These are phyloP conservation scores for Uncinocarpus reesii DNA, from an alignment of 2,329 filamentous ascomycete species.

Conservation along the genomic window DNA sequence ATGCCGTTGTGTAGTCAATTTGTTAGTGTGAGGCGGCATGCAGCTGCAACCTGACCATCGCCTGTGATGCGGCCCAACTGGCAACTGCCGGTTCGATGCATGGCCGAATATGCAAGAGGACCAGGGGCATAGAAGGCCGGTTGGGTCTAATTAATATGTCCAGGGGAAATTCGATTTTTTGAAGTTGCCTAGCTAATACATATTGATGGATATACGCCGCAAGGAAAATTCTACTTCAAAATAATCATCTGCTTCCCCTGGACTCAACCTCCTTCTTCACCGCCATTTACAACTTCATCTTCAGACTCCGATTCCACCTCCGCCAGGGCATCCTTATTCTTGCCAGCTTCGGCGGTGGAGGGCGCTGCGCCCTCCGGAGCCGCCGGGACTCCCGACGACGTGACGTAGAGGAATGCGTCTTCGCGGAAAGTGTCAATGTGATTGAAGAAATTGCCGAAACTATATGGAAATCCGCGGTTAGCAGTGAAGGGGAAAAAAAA, in stretches of 20 bases:
- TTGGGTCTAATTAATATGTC: no score
- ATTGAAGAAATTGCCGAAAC: slow-evolving; percentile 68
- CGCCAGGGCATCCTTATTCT: slow-evolving; percentile 26
- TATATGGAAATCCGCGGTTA: slow-evolving; percentile 26
- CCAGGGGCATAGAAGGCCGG: no score
- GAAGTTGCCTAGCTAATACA: no score
- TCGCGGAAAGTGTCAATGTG: slow-evolving; percentile 65
- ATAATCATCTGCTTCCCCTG: neutral
- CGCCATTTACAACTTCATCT: slow-evolving; percentile 17
- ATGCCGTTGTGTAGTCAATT: no score
- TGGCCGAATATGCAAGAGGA: no score
- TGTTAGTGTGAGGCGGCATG: no score
- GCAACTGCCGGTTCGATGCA: no score
- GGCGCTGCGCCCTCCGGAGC: slow-evolving; percentile 30
- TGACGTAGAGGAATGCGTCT: slow-evolving; percentile 64
- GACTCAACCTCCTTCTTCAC: slow-evolving; percentile 20
- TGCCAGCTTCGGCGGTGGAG: slow-evolving; percentile 18
- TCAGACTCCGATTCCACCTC: slow-evolving; percentile 23
- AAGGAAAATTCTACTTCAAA: no score
- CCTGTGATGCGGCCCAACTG: no score
- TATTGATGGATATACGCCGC: no score
- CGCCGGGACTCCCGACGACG: slow-evolving; percentile 55
- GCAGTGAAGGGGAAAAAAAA: neutral
- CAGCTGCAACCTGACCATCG: no score
- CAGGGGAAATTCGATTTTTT: no score